Conservation (phyloP, 176 grass and related monocot genomes). For the Rhynchospora breviuscula region DNA sequence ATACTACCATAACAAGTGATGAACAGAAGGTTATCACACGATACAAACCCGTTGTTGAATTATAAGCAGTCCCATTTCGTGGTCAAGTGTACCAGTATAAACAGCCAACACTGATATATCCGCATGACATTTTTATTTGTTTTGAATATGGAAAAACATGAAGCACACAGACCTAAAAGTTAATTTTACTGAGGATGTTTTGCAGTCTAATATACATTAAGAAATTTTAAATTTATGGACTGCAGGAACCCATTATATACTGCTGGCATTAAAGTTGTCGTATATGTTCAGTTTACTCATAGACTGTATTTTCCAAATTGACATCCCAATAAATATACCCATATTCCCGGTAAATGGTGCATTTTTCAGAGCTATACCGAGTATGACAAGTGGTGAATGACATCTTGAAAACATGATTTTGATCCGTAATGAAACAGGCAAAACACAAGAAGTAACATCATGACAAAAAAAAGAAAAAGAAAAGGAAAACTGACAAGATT, state of each 20-base stretch:
- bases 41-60: too few species aligned
- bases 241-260: neutral
- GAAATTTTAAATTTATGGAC: neutral
- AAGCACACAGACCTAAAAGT: neutral
- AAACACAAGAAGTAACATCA: neutral
- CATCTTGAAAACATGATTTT: neutral
- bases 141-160: neutral
- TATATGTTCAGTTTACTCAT: neutral
- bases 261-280: neutral
- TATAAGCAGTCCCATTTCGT: neutral
- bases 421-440: neutral
- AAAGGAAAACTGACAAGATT: slow-evolving; percentile 48
- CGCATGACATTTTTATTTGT: neutral
- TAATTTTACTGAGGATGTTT: neutral
- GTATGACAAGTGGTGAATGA: neutral
- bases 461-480: neutral
- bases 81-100: neutral
- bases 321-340: neutral
- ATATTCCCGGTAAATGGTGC: neutral
- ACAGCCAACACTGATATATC: neutral
- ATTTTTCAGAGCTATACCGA: neutral
- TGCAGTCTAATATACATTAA: neutral
- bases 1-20: neutral
- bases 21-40: neutral
- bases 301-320: neutral